These are phyloP conservation scores for Arthroderma sp. DNA, from an alignment of 2,329 filamentous ascomycete species.

Conservation along the genomic window DNA sequence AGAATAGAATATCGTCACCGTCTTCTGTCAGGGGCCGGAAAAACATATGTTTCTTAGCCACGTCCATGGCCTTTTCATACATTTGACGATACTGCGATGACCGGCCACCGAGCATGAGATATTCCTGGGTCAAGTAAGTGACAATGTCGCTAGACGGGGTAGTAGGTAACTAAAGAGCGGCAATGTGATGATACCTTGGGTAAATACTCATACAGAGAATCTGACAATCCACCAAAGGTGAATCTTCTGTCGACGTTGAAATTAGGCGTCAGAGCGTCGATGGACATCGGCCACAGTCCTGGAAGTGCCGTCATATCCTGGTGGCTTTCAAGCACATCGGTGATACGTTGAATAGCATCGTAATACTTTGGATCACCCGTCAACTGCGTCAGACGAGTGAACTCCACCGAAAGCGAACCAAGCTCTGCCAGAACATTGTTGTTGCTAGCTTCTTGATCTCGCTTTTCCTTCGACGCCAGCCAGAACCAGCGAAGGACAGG, in stretches of 20 bases:
- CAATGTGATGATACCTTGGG: conserved; percentile 43
- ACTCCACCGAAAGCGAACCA: conserved; percentile 32
- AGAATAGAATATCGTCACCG: conserved; percentile 59
- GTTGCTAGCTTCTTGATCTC: conserved; percentile 20
- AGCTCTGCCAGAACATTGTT: conserved; percentile 25
- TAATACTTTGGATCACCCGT: conserved; percentile 29
- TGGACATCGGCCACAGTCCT: conserved; percentile 30
- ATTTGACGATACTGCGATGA: conserved; percentile 52
- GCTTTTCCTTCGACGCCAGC: conserved; percentile 16
- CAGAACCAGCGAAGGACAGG: conserved; percentile 18
- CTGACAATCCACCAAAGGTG: conserved; percentile 44
- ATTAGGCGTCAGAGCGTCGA: conserved; percentile 21
- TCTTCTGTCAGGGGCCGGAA: conserved; percentile 63
- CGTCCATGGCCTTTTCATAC: conserved; percentile 56
- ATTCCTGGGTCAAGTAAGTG: conserved; percentile 10
- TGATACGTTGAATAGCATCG: conserved; percentile 29
- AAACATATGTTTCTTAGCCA: conserved; percentile 60
- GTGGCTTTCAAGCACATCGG: conserved; percentile 22
- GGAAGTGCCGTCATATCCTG: conserved; percentile 28
- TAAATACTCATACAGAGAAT: conserved; percentile 48
- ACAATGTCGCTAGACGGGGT: not conserved
- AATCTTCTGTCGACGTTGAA: conserved; percentile 28
- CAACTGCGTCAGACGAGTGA: conserved; percentile 31
- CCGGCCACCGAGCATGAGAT: conserved; percentile 63
- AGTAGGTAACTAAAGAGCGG: not conserved